A percentile compares a stretch with the other conserved stretches of the same genome.
These are phyloP conservation scores for Apiotrichum veenhuisii DNA, from an alignment of 1,284 basidiomycete species.

Conservation along the genomic window DNA sequence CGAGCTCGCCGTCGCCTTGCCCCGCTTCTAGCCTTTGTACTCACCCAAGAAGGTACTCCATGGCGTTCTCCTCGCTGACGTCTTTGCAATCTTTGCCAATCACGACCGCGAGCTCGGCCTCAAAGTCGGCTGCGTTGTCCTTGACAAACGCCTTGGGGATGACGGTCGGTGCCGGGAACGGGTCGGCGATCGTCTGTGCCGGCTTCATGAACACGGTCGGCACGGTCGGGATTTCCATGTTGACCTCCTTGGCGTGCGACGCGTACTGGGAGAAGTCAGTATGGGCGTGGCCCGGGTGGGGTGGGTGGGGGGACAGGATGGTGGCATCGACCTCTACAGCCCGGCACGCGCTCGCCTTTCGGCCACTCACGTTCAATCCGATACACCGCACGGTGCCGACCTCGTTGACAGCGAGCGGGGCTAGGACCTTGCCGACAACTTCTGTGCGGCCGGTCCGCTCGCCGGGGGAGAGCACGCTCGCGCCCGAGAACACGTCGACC, in stretches of 20 bases:
- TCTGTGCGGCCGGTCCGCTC: constrained; percentile 35
- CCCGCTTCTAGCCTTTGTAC: constrained; percentile 36
- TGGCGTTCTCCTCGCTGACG: constrained; percentile 68
- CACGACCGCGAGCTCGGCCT: constrained; percentile 80
- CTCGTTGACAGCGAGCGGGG: constrained; percentile 38
- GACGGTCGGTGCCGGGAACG: constrained; percentile 35
- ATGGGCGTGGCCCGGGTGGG: neutral
- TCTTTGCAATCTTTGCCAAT: constrained; percentile 77
- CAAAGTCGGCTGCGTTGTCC: constrained; percentile 77
- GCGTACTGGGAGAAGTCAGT: constrained; percentile 37
- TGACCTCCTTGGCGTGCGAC: constrained; percentile 47
- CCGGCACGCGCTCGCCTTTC: too few relatives aligned
- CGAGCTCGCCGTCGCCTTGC: too few relatives aligned
- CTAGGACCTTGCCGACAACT: constrained; percentile 36
- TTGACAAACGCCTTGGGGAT: constrained; percentile 53
- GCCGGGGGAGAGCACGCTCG: constrained; percentile 40
- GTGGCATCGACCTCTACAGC: too few relatives aligned
- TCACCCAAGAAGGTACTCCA: constrained; percentile 70
- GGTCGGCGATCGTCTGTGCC: constrained; percentile 33
- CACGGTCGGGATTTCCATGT: constrained; percentile 32
- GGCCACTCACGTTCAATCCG: constrained; percentile 41
- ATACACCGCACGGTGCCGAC: constrained; percentile 47
- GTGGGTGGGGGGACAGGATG: too few relatives aligned
- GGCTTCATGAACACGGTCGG: constrained; percentile 47
- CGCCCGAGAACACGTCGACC: constrained; percentile 39